Percentiles rank a stretch among this genome's conserved stretches.
phyloP scores from a whole-genome alignment of 805 yeast genomes.

The Diddensiella transvaalensis region DNA sequence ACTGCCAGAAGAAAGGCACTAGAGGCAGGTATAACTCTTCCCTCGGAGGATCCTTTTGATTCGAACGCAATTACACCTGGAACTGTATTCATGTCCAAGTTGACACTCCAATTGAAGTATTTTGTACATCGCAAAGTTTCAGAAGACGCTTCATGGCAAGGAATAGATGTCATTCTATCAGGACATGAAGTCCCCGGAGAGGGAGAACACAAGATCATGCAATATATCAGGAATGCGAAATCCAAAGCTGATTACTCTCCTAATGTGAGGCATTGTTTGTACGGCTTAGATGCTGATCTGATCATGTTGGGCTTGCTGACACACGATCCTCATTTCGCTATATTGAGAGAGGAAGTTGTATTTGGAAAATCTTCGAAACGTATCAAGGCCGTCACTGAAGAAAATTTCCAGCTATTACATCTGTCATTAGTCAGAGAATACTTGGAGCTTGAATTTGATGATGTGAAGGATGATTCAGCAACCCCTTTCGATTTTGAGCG shows the following conservation, averaged over 20 bases:
- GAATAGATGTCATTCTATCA: slow-evolving; percentile 68
- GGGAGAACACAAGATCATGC: slow-evolving; percentile 98
- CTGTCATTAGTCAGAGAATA: slow-evolving; percentile 87
- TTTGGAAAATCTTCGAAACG: slow-evolving; percentile 57
- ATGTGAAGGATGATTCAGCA: slow-evolving; percentile 56
- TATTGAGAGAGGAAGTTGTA: slow-evolving; percentile 90
- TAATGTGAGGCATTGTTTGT: slow-evolving; percentile 86
- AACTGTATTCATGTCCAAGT: slow-evolving; percentile 90
- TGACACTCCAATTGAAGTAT: slow-evolving; percentile 77
- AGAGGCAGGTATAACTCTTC: slow-evolving; percentile 66
- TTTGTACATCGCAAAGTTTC: slow-evolving; percentile 85
- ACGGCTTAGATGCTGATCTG: slow-evolving; percentile 94
- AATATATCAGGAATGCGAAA: slow-evolving; percentile 74
- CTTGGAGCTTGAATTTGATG: slow-evolving; percentile 77
- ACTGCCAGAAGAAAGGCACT: slow-evolving; percentile 69
- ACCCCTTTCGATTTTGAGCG: slow-evolving; percentile 82
- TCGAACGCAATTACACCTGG: slow-evolving; percentile 95
- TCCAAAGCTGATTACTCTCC: slow-evolving; percentile 71
- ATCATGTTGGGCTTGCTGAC: slow-evolving; percentile 88
- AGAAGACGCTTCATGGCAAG: slow-evolving; percentile 83
- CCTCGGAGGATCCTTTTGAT: slow-evolving; percentile 84
- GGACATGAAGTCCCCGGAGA: slow-evolving; percentile 99
- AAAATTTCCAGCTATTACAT: slow-evolving; percentile 79
- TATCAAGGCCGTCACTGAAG: slow-evolving; percentile 57
- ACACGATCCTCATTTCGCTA: slow-evolving; percentile 94